These are phyloP conservation scores for Phytophthora uliginosa DNA, from an alignment of 352 stramenopile species.

Conservation along the genomic window DNA sequence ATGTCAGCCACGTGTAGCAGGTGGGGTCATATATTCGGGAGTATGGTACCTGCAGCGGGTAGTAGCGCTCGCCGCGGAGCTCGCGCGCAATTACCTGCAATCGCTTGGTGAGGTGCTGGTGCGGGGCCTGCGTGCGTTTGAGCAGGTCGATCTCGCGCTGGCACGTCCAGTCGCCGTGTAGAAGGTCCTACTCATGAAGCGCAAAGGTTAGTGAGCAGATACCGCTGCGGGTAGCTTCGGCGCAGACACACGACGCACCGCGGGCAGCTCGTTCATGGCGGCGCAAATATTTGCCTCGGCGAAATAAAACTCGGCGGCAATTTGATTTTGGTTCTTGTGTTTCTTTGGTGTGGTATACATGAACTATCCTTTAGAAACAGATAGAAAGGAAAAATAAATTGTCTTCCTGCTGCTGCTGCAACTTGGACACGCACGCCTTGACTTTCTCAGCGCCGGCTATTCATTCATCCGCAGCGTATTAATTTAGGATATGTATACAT, in stretches of 20 bases:
- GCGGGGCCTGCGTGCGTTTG: conserved; percentile 50
- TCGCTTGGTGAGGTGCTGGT: conserved; percentile 55
- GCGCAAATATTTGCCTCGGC: not conserved
- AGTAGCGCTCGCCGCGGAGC: conserved; percentile 67
- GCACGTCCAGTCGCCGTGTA: conserved; percentile 65
- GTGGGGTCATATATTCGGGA: not conserved
- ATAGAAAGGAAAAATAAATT: not conserved
- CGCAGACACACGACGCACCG: conserved; percentile 20
- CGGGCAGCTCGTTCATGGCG: conserved; percentile 32
- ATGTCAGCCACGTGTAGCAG: not conserved
- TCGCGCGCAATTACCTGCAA: conserved; percentile 62
- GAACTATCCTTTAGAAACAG: too few relatives aligned
- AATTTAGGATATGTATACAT: too few relatives aligned
- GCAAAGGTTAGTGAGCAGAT: conserved; percentile 1
- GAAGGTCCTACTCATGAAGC: conserved; percentile 41
- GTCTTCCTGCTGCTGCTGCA: not conserved
- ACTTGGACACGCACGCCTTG: not conserved
- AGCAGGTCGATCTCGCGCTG: conserved; percentile 67
- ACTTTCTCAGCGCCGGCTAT: not conserved
- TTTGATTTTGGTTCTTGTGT: too few relatives aligned
- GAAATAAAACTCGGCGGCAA: not conserved
- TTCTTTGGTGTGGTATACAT: too few relatives aligned
- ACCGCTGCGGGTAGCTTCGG: not conserved
- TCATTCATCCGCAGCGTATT: not conserved
- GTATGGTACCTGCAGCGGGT: conserved; percentile 53